These are phyloP conservation scores for Suillus variegatus DNA, from an alignment of 768 basidiomycete genomes.

Conservation along the genomic window DNA sequence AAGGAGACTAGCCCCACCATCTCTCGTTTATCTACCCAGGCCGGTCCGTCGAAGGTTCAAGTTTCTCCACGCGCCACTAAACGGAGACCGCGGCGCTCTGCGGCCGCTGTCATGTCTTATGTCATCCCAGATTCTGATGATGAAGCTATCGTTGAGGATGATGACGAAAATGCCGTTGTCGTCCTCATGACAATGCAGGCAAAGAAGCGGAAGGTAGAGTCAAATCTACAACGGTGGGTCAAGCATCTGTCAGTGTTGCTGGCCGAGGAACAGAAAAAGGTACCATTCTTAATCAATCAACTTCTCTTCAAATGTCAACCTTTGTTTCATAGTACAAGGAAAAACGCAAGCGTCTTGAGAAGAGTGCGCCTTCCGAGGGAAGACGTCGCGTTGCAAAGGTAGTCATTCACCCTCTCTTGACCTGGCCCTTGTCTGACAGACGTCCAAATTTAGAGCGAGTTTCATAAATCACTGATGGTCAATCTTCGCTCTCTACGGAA, in stretches of 20 bases:
- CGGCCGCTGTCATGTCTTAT: slow-evolving; percentile 57
- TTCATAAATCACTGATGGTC: slow-evolving; percentile 60
- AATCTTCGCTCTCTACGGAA: slow-evolving; percentile 64
- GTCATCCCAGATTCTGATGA: slow-evolving; percentile 72
- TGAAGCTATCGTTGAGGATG: slow-evolving; percentile 49
- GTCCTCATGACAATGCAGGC: slow-evolving; percentile 30
- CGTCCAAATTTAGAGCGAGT: slow-evolving; percentile 53
- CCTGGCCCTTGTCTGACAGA: slow-evolving; percentile 6
- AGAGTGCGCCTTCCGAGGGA: slow-evolving; percentile 38
- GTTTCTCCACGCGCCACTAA: slow-evolving; percentile 31
- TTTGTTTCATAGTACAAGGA: slow-evolving; percentile 53
- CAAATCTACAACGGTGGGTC: slow-evolving; percentile 65
- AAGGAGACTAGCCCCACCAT: slow-evolving; percentile 39
- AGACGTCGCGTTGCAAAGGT: slow-evolving; percentile 66
- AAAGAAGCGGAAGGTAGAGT: slow-evolving; percentile 42
- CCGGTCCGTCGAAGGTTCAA: slow-evolving; percentile 16
- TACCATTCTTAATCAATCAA: slow-evolving; percentile 25
- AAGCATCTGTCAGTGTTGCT: slow-evolving; percentile 59
- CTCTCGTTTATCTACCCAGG: slow-evolving; percentile 24
- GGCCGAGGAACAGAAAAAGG: slow-evolving; percentile 73
- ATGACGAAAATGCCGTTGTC: slow-evolving; percentile 35
- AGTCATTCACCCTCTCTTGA: slow-evolving; percentile 13
- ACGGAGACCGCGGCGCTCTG: slow-evolving; percentile 63
- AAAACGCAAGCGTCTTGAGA: slow-evolving; percentile 58
- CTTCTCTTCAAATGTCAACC: slow-evolving; percentile 4